Evolutionary conservation across 352 stramenopile species (phyloP), one percentile per base, ranked within the genome.

Genomic region (Phytophthora fragariae): DNA sequence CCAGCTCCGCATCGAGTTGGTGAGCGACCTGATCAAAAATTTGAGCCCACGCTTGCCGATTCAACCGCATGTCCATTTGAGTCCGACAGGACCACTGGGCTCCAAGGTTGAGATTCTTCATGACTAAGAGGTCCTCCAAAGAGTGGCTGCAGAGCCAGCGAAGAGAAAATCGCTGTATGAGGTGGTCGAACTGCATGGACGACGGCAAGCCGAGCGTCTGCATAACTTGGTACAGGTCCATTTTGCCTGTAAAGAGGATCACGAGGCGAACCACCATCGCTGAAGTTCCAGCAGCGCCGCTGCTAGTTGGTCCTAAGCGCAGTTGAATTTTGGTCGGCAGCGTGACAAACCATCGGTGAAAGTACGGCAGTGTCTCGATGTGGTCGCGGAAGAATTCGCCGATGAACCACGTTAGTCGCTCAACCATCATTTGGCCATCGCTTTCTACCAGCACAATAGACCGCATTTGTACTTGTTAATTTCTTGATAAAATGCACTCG

Each of bases 141-240:
- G 84, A 84, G 57, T 87, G 80, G 29, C 83, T 90, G 29, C 79
- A 86, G 29, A 87, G 56, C 65, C 70, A 77, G 1, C 73, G 77
- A 31, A 86, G 68, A 24, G 81, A 83, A 37, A 90, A 73, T 3
- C 79, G 71, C 63, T 86, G 80, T 12, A 91, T 55, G 2, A 90
- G 68, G 41, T 89, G 82, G 46, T 89, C 79, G 31, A 91, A 88
- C 19, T 91, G 81, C 78, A 91, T 88, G 0, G 82, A 89, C 17
- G 80, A 82, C 14, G 84, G 84, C 12, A 91, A 64, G 15, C 76
- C 72, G 17, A 86, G 65, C 21, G 62, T 77, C 55, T 86, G 79
- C 75, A 91, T 87, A n/a, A 91, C 73, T 15, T 85, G 73, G 60
- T 88, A 91, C n/a, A 89, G 57, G 44, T 91, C 84, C 72, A 91